These are phyloP conservation scores for Postia placenta DNA, from an alignment of 768 basidiomycete species.

Conservation along the genomic window DNA sequence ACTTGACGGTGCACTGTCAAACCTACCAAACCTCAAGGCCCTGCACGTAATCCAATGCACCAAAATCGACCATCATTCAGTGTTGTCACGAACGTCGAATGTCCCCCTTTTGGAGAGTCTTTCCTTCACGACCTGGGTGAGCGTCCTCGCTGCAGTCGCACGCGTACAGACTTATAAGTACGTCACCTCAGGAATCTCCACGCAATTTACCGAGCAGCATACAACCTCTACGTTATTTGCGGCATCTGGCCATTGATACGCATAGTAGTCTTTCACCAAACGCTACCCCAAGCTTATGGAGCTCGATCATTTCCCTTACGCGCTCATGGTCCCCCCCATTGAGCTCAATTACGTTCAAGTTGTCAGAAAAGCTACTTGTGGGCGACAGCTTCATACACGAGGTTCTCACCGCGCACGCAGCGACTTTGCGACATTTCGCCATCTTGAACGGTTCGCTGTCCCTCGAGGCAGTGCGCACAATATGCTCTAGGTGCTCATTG, in stretches of 20 bases:
- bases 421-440: conserved; percentile 37
- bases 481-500: conserved; percentile 36
- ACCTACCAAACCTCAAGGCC: conserved; percentile 47
- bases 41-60: conserved; percentile 60
- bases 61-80: conserved; percentile 44
- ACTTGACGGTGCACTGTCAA: conserved; percentile 39
- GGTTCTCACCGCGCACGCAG: conserved; percentile 35
- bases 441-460: conserved; percentile 42
- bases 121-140: conserved; percentile 54
- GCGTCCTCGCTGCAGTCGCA: conserved; percentile 17
- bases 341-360: conserved; percentile 31
- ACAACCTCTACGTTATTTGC: conserved; percentile 36
- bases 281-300: conserved; percentile 22
- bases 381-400: conserved; percentile 35
- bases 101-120: conserved; percentile 55
- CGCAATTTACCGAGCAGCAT: conserved; percentile 10
- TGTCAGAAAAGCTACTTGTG: conserved; percentile 37
- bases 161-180: conserved; percentile 1
- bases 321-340: conserved; percentile 31
- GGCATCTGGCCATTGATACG: conserved; percentile 48
- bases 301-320: conserved; percentile 24
- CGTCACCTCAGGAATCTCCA: conserved; percentile 29
- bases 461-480: conserved; percentile 30
- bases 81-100: conserved; percentile 39
- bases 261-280: conserved; percentile 25